These are phyloP conservation scores for sorghum (Sorghum bicolor) DNA, from an alignment of 176 grass and related monocot species.

Conservation along the genomic window Sorghum_bicolor_NCBIv3 NC_012872.2:65790501-65791000, in stretches of 20 bases:
- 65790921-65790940: neutral
- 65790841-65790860: neutral
- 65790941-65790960: neutral
- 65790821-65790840: neutral
- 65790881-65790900: neutral
- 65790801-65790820: neutral
- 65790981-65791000: neutral
- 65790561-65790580: slow-evolving; percentile 26
- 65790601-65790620: slow-evolving; percentile 13
- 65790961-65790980: slow-evolving; percentile 3
- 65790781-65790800: slow-evolving; percentile 33
- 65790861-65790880: neutral
- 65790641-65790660: slow-evolving; percentile 6
- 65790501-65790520: slow-evolving; percentile 31
- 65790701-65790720: slow-evolving; percentile 4
- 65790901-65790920: neutral
- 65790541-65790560: slow-evolving; percentile 24
- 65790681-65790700: slow-evolving; percentile 13
- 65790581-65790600: slow-evolving; percentile 11
- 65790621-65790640: slow-evolving; percentile 17
- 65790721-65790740: neutral
- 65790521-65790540: slow-evolving; percentile 4
- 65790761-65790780: no score
- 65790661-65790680: slow-evolving; percentile 33
- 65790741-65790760: slow-evolving; percentile 16